phyloP scores from a whole-genome alignment of 352 stramenopile species.

The Phytophthora meadii region DNA sequence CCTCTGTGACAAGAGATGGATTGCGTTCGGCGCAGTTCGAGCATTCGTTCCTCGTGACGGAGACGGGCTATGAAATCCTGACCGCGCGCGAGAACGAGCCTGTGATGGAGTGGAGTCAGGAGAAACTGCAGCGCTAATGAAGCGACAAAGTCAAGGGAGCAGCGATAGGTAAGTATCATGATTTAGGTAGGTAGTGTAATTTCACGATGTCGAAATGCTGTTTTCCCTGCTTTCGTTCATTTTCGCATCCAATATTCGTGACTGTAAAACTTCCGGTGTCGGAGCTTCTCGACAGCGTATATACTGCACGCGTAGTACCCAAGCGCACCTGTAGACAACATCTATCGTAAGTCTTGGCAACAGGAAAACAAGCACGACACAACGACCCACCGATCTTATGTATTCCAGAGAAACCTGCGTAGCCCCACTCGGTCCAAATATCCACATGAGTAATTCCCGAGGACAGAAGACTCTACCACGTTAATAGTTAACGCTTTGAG shows the following conservation, averaged over 20 bases:
- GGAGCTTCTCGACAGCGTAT: conserved; percentile 55
- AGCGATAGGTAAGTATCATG: conserved; percentile 1
- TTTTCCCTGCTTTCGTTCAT: conserved; percentile 12
- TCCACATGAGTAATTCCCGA: conserved; percentile 34
- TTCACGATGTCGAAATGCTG: conserved; percentile 4
- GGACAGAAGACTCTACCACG: conserved; percentile 42
- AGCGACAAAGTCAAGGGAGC: neutral
- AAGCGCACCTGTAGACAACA: conserved; percentile 45
- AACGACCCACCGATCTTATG: conserved; percentile 60
- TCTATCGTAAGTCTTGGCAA: neutral
- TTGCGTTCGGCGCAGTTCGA: conserved; percentile 96
- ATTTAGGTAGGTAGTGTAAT: conserved; percentile 15
- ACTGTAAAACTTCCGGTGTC: conserved; percentile 60
- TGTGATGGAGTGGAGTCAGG: conserved; percentile 84
- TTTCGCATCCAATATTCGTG: conserved; percentile 57
- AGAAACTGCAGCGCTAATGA: conserved; percentile 69
- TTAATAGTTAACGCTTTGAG: neutral
- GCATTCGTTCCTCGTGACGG: conserved; percentile 98
- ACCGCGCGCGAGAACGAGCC: conserved; percentile 90
- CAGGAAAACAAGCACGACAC: neutral
- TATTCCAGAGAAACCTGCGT: conserved; percentile 48
- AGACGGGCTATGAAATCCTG: conserved; percentile 96
- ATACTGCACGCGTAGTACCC: conserved; percentile 63
- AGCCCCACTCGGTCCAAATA: conserved; percentile 56
- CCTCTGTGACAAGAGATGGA: conserved; percentile 95